Evolutionary conservation across 169 alveolate genomes (phyloP), one percentile per base, ranked within the genome.

Genomic region (Babesia ovis): DNA sequence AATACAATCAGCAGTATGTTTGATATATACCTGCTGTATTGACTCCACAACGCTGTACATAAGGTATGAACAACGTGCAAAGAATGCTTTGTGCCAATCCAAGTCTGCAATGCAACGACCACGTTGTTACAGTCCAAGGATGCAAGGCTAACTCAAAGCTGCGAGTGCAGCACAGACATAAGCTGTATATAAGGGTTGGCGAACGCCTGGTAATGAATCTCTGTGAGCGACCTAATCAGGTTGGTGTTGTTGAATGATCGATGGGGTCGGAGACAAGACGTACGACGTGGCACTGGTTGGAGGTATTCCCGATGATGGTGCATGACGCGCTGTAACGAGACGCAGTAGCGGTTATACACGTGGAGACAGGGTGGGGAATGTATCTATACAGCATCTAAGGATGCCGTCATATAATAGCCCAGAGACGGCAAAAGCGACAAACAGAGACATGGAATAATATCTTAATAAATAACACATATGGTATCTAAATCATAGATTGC

Each of bases 21-120:
- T n/a, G n/a, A n/a, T n/a, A n/a, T n/a, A n/a, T n/a, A n/a, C n/a
- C n/a, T n/a, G n/a, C n/a, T n/a, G n/a, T n/a, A n/a, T n/a, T n/a
- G n/a, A n/a, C n/a, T n/a, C n/a, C n/a, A n/a, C n/a, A n/a, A n/a
- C n/a, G n/a, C n/a, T n/a, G n/a, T n/a, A n/a, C n/a, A n/a, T n/a
- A n/a, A n/a, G n/a, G n/a, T n/a, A n/a, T n/a, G n/a, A n/a, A n/a
- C n/a, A n/a, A n/a, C n/a, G n/a, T n/a, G n/a, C n/a, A n/a, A 39
- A 14, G 46, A 39, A 39, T 39, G 46, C 8, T 39, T 9, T 14
- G 14, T 14, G 46, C 46, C 46, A 39, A 39, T 12, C 56, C 20
- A 20, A 48, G n/a, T 0, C 45, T 34, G 61, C 42, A 64, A 64
- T 64, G 46, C 74, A 64, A 64, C 74, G 74, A 64, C 74, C 29